Evolutionary conservation across 2,329 filamentous ascomycete species (phyloP), one percentile per base, ranked within the genome.

Genomic region (Xylaria sp.): DNA sequence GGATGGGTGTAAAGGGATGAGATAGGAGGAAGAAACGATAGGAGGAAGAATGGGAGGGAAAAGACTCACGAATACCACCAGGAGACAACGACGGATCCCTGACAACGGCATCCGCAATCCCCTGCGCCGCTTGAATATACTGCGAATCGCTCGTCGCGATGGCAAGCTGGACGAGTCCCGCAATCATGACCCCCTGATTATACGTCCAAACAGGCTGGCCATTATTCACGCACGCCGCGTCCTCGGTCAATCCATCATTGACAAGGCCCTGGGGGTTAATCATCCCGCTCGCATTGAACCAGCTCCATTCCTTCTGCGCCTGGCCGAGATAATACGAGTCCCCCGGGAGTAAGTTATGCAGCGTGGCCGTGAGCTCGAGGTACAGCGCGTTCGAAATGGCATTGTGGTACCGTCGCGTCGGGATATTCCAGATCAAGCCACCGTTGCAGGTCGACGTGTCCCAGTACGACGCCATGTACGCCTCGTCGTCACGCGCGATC

Each of bases 161-260:
- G 62, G 75, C 73, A 16, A 85, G 74, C 63, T 86, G 82, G 1
- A 80, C 78, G 0, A 87, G 76, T 0, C 79, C 84, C 10, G 81
- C 76, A 5, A 88, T 77, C 19, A 87, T 76, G 1, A 87, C 82
- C 7, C 85, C 85, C 69, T 87, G 84, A 65, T 72, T 74, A 66
- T 81, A 80, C 42, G 77, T 70, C 71, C 84, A 87, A n/a, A 65
- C 66, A 3, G 67, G 54, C 23, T 57, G 56, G 9, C 64, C 63
- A 50, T 72, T 50, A 74, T 79, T 23, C 16, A 63, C 57, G 59
- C 71, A 72, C 7, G 67, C 54, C 1, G 48, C 19, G 8, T 72
- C 72, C 0, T 63, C 61, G 13, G 74, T 73, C 52, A 79, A 67
- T n/a, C 76, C 77, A 65, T 79, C 77, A 60, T 78, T 78, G 63